Evolutionary conservation across 2,329 filamentous ascomycete species (phyloP), one percentile per base, ranked within the genome.

Genomic region (Aspergillus luchuensis): DNA sequence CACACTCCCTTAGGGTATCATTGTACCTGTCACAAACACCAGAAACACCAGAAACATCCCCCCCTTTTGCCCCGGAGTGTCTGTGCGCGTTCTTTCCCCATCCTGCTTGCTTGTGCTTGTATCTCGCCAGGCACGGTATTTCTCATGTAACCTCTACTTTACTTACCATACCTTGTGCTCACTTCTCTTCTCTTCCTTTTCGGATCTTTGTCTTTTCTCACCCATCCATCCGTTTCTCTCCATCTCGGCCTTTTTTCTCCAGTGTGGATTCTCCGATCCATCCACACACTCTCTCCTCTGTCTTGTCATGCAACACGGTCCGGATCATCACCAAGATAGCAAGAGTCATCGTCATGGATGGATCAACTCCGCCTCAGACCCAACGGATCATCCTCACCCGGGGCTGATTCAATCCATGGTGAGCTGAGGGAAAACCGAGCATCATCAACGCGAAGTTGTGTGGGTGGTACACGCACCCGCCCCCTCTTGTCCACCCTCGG

Each of bases 351-450:
- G 33, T 47, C 23, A 36, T 15, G 7, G 17, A 23, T 19, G 30
- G 36, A n/a, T 47, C 53, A 21, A 45, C 10, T 45, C 30, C 30
- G 19, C 28, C 39, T 23, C 17, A 36, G 53, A 38, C 23, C 36
- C 51, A 56, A 50, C 45, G 33, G 39, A 50, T 33, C 45, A 15
- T 25, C 21, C 57, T 56, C 60, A 58, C 50, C 64, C 61, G 54
- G 56, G 25, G 10, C 15, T 30, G n/a, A 23, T 33, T 19, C 53
- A 11, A 33, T 21, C 39, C 39, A 55, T 55, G 52, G 52, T 33
- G 38, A 54, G 38, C 38, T 43, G 52, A 54, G 33, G 33, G 11
- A n/a, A 41, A 41, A 17, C 19, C 36, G 25, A 54, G 5, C 53
- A 17, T 33, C 19, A 36, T 56, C 53, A 28, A 47, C 10, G 10